Conservation (phyloP, 2,329 filamentous ascomycete species). For the Ophiostoma novo-ulmi region DNA sequence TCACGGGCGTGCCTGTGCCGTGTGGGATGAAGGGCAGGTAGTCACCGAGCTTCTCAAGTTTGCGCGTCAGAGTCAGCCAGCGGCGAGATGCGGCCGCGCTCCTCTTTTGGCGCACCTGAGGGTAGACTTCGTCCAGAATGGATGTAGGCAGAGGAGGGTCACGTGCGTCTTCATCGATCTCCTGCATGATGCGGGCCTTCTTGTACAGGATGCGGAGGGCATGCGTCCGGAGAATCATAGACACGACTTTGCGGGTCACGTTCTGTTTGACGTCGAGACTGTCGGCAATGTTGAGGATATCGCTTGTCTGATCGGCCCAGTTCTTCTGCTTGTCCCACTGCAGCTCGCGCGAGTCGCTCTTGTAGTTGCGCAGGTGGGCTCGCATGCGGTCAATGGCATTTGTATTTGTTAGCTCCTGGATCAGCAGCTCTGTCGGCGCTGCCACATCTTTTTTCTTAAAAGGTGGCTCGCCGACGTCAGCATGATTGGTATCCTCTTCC, state of each 20-base stretch:
- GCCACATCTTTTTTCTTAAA: background rate
- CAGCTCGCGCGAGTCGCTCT: conserved; percentile 4
- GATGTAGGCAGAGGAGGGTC: background rate
- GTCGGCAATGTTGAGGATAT: background rate
- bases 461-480: background rate
- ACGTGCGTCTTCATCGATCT: background rate
- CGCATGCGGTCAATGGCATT: background rate
- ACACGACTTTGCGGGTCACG: background rate
- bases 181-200: background rate
- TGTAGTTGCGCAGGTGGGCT: background rate
- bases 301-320: background rate
- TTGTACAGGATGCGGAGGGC: background rate
- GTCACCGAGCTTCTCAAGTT: conserved; percentile 7
- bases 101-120: background rate
- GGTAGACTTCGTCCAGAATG: background rate
- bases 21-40: conserved; percentile 1
- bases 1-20: background rate
- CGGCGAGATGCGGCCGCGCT: background rate
- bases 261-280: background rate
- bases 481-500: background rate
- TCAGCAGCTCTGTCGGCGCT: background rate
- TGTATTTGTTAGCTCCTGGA: background rate
- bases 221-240: conserved; percentile 5
- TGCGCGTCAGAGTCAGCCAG: conserved; percentile 3
- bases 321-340: background rate